Conservation (phyloP, 2,329 filamentous ascomycete species). For the Xylariaceae sp. region DNA sequence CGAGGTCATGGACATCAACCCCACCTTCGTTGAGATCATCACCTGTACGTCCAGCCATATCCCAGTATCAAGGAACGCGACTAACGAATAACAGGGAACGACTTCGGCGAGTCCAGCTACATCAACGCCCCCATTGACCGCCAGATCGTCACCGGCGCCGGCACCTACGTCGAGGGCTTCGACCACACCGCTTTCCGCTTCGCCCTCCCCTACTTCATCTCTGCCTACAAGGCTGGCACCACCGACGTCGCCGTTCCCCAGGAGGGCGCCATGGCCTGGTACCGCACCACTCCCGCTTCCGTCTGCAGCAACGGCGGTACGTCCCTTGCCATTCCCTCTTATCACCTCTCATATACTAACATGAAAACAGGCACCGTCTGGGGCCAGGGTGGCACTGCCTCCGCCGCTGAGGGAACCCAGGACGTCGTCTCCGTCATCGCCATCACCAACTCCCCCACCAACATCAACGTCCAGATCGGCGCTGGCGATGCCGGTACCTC, state of each 20-base stretch:
- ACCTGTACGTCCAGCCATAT: conserved; percentile 37
- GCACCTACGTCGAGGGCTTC: conserved; percentile 42
- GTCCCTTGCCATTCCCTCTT: conserved; percentile 6
- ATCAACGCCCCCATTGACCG: conserved; percentile 42
- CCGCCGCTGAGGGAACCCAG: conserved; percentile 34
- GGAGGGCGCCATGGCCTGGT: conserved; percentile 30
- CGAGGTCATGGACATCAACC: conserved; percentile 44
- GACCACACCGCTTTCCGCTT: conserved; percentile 46
- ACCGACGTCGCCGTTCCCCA: conserved; percentile 26
- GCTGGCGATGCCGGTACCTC: conserved; percentile 25
- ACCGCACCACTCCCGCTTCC: conserved; percentile 26
- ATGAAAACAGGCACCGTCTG: conserved; percentile 36
- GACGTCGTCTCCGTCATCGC: conserved; percentile 43
- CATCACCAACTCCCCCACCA: conserved; percentile 30
- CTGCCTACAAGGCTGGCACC: conserved; percentile 44
- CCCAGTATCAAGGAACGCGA: neutral
- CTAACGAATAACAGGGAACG: conserved; percentile 41
- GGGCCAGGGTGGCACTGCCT: conserved; percentile 35
- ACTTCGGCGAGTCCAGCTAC: conserved; percentile 56
- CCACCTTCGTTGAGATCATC: conserved; percentile 50
- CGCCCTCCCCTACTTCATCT: conserved; percentile 45
- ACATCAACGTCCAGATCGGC: conserved; percentile 37
- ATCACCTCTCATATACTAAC: too few species aligned
- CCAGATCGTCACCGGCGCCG: conserved; percentile 43
- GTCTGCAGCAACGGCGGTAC: conserved; percentile 37